A percentile compares a stretch with the other conserved stretches of the same genome.
Conservation (phyloP, 1,139 yeast genomes). For the Pichia sp. region DNA sequence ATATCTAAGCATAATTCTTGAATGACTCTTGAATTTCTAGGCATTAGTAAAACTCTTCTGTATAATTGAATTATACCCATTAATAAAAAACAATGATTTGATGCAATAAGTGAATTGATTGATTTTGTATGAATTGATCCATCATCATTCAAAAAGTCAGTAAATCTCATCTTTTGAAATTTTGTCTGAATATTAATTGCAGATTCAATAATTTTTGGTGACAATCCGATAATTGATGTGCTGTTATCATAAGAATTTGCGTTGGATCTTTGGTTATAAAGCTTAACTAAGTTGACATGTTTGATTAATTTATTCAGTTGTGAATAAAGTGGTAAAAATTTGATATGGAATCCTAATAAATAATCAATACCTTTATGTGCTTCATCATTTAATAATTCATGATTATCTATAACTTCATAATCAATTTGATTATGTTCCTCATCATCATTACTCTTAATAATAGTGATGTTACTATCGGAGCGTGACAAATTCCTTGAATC, state of each 20-base stretch:
- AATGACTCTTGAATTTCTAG: constrained; percentile 39
- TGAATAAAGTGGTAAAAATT: constrained; percentile 44
- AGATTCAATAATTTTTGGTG: constrained; percentile 35
- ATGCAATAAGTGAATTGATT: constrained; percentile 37
- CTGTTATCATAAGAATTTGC: constrained; percentile 9
- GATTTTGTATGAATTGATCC: constrained; percentile 8
- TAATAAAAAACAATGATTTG: constrained; percentile 49
- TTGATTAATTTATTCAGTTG: constrained; percentile 41
- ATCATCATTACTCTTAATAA: constrained; percentile 9
- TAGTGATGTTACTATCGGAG: background rate
- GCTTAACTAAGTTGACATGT: constrained; percentile 28
- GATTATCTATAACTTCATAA: constrained; percentile 21
- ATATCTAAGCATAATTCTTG: constrained; percentile 44
- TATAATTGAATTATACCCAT: constrained; percentile 53
- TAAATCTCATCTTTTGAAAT: constrained; percentile 28
- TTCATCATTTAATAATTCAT: constrained; percentile 19
- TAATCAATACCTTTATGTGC: constrained; percentile 44
- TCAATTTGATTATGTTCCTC: constrained; percentile 19
- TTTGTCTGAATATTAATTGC: constrained; percentile 44
- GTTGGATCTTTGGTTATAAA: constrained; percentile 11
- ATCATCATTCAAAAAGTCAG: constrained; percentile 22
- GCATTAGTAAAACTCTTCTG: constrained; percentile 46
- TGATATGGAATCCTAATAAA: constrained; percentile 52
- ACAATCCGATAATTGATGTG: constrained; percentile 18
- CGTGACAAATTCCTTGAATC: background rate